Evolutionary conservation across 2,329 filamentous ascomycete genomes (phyloP).

Genomic region (Monilinia laxa): DNA sequence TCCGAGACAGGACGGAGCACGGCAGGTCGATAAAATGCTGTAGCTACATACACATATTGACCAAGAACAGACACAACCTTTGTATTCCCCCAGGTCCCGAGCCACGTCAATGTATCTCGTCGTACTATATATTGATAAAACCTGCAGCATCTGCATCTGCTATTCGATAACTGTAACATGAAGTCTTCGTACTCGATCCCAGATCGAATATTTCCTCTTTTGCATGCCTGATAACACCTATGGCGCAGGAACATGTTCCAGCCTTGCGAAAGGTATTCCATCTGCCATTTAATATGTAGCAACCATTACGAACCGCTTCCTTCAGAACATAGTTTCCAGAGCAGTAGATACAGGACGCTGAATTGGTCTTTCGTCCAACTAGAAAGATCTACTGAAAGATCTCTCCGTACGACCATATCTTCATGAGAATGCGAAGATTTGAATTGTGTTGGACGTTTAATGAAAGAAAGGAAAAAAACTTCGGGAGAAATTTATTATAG

Average conservation of each 20-base stretch:
- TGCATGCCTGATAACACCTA: neutral
- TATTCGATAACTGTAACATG: neutral
- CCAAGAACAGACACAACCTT: neutral
- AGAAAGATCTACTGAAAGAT: constrained; percentile 57
- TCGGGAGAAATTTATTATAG: constrained; percentile 25
- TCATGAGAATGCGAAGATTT: constrained; percentile 39
- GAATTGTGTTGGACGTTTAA: constrained; percentile 45
- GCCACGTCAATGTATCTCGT: constrained; percentile 21
- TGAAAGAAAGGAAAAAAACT: constrained; percentile 39
- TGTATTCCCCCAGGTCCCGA: constrained; percentile 1
- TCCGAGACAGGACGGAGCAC: constrained; percentile 1
- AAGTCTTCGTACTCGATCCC: neutral
- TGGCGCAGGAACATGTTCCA: neutral
- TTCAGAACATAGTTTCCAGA: constrained; percentile 72
- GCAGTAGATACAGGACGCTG: constrained; percentile 83
- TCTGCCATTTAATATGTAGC: constrained; percentile 54
- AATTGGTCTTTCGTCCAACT: constrained; percentile 63
- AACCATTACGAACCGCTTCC: constrained; percentile 80
- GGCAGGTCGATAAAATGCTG: neutral
- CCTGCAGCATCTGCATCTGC: constrained; percentile 18
- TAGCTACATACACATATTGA: neutral
- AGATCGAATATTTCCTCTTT: neutral
- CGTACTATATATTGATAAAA: constrained; percentile 13
- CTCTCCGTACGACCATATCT: constrained; percentile 41
- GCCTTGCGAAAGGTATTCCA: neutral